These are phyloP conservation scores for Pleurozium schreberi DNA, from an alignment of 225 moss, liverwort and hornwort genomes.

Conservation along the genomic window DNA sequence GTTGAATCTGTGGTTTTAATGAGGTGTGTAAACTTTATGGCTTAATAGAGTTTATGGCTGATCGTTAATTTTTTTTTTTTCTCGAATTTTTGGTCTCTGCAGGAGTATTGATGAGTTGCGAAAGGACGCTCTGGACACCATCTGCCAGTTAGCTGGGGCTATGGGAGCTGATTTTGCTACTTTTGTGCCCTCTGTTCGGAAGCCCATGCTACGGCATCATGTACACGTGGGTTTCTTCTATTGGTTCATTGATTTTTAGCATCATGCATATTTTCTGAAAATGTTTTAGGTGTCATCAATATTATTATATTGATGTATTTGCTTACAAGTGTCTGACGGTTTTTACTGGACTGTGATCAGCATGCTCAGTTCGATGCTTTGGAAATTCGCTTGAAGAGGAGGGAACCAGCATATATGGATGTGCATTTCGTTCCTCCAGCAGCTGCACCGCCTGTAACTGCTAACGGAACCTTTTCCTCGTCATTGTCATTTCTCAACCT, in stretches of 20 bases:
- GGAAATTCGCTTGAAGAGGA: constrained; percentile 58
- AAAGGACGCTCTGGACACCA: constrained; percentile 85
- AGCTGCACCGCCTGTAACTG: constrained; percentile 14
- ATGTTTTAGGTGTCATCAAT: background rate
- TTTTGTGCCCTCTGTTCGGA: constrained; percentile 84
- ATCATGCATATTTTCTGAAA: background rate
- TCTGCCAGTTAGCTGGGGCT: constrained; percentile 85
- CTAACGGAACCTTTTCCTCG: constrained; percentile 35
- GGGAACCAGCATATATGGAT: constrained; percentile 67
- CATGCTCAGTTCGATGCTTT: constrained; percentile 86
- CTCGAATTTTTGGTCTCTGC: background rate
- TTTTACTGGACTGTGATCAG: constrained; percentile 27
- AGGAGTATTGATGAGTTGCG: constrained; percentile 83
- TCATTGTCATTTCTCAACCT: constrained; percentile 70
- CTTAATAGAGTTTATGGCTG: too few relatives aligned
- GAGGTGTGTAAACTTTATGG: background rate
- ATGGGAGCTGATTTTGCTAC: constrained; percentile 78
- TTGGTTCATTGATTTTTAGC: background rate
- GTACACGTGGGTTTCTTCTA: constrained; percentile 25
- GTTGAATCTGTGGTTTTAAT: background rate
- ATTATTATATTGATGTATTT: background rate
- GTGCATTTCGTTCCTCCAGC: constrained; percentile 34
- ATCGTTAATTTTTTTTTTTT: background rate
- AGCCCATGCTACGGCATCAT: constrained; percentile 65
- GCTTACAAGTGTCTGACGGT: background rate